Base-by-base conservation (phyloP, 257 asterid genomes). In the Linderniella brevidens region DNA sequence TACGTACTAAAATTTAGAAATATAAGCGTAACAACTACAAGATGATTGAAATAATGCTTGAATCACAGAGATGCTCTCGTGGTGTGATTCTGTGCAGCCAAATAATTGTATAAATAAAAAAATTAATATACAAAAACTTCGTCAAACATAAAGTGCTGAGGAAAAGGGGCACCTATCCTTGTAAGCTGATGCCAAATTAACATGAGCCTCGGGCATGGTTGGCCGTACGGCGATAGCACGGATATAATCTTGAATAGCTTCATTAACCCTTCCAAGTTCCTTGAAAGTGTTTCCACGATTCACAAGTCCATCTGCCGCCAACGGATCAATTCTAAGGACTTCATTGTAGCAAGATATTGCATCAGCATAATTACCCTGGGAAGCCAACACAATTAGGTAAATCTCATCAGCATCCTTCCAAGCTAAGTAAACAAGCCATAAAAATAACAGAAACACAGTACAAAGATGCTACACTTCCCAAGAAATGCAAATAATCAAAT, bases 131-230 rank as follows among this genome's bases (percentile, higher is more conserved):
- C n/a, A n/a, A n/a, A n/a, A n/a, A n/a, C n/a, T n/a, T n/a, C n/a
- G n/a, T n/a, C n/a, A n/a, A n/a, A n/a, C n/a, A 39, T 39, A 39
- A 39, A 39, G n/a, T n/a, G n/a, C n/a, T n/a, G 43, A 19, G 10
- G 32, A 46, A 29, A 53, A 41, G 47, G 13, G 51, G 60, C 52
- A 82, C 99, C 96, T 85, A 55, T 90, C 99, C 72, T 90, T 90
- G 69, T 85, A 85, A 11, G 94, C 99, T 14, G 96, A 90, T 58
- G 99, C 99, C 75, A 90, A 69, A 77, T 90, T 90, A 52, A 96
- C 99, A 79, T 90, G 96, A 58, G 99, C 99, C 76, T 90, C 99
- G n/a, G 99, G 86, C 99, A 90, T 90, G 60, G 83, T 25, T 19
- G 99, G 99, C 40, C 96, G 74, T 50, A 78, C 65, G 51, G 71